phyloP scores from a whole-genome alignment of 1,284 basidiomycete species.

The Chiua sp. region DNA sequence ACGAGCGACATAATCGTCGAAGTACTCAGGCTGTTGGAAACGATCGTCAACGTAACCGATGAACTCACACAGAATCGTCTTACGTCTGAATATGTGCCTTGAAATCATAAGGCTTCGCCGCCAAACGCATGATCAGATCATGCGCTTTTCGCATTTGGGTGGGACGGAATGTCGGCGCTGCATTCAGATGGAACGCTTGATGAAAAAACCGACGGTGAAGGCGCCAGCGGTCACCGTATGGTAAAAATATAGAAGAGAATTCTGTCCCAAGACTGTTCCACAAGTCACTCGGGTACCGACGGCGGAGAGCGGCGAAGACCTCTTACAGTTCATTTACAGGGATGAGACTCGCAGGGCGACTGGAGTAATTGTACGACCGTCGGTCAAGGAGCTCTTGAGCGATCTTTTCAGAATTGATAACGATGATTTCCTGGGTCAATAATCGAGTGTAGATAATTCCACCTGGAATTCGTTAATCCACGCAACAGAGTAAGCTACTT shows the following conservation, averaged over 20 bases:
- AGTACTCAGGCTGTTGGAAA: slow-evolving; percentile 19
- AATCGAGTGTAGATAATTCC: slow-evolving; percentile 27
- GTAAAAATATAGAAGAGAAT: slow-evolving; percentile 27
- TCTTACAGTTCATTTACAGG: slow-evolving; percentile 24
- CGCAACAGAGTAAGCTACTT: background rate
- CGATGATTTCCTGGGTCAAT: slow-evolving; percentile 18
- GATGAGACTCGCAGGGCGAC: slow-evolving; percentile 20
- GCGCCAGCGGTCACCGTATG: slow-evolving; percentile 32
- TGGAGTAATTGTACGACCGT: slow-evolving; percentile 29
- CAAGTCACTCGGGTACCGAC: background rate
- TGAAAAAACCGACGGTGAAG: slow-evolving; percentile 36
- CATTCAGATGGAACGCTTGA: slow-evolving; percentile 25
- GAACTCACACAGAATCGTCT: background rate
- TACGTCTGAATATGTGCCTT: slow-evolving; percentile 25
- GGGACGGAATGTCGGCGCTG: slow-evolving; percentile 25
- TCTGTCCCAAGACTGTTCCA: slow-evolving; percentile 21
- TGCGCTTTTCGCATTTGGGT: slow-evolving; percentile 28
- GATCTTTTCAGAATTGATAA: slow-evolving; percentile 31
- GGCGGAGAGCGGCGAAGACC: background rate
- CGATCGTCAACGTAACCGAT: background rate
- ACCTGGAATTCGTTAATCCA: slow-evolving; percentile 14
- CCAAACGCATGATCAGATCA: slow-evolving; percentile 20
- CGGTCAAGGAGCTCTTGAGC: slow-evolving; percentile 28
- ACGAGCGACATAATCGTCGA: slow-evolving; percentile 30
- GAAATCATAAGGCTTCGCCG: slow-evolving; percentile 5